Conservation (phyloP, 2,329 filamentous ascomycete species). For the Sporothrix humicola region DNA sequence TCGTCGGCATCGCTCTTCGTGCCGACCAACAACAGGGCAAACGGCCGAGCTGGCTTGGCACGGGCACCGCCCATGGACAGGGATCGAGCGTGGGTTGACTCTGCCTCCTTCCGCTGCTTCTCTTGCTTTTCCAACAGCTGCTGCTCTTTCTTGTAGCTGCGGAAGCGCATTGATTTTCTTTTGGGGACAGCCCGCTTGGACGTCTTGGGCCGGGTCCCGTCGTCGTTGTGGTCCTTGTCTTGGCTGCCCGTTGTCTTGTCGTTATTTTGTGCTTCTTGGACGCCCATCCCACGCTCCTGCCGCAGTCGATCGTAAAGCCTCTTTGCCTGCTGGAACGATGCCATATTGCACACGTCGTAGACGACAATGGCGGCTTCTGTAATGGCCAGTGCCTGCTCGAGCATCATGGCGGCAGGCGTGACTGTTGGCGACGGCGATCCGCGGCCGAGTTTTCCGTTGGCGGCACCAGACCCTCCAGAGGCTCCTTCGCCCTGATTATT, state of each 20-base stretch:
- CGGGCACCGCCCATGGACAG: neutral
- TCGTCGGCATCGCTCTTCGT: slow-evolving; percentile 46
- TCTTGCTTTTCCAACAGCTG: slow-evolving; percentile 14
- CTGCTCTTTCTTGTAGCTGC: slow-evolving; percentile 3
- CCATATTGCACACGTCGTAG: slow-evolving; percentile 44
- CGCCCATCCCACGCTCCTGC: neutral
- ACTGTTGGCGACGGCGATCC: neutral
- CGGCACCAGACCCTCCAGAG: no score
- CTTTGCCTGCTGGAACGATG: slow-evolving; percentile 42
- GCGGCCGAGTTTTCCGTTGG: slow-evolving; percentile 1
- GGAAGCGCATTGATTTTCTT: slow-evolving; percentile 21
- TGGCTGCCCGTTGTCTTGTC: neutral
- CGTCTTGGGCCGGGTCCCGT: neutral
- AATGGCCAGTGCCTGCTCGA: slow-evolving; percentile 48
- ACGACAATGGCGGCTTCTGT: slow-evolving; percentile 50
- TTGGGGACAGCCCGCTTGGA: slow-evolving; percentile 1
- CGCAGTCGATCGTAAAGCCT: slow-evolving; percentile 41
- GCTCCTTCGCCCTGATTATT: neutral
- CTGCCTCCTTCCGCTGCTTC: neutral
- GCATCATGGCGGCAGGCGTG: slow-evolving; percentile 38
- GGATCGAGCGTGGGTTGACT: neutral
- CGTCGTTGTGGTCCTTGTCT: neutral
- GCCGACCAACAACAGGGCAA: slow-evolving; percentile 47
- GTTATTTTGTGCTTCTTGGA: neutral
- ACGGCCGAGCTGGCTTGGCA: slow-evolving; percentile 38